Base-by-base conservation (phyloP, 768 basidiomycete genomes). In the Hypholoma fasciculare region DNA sequence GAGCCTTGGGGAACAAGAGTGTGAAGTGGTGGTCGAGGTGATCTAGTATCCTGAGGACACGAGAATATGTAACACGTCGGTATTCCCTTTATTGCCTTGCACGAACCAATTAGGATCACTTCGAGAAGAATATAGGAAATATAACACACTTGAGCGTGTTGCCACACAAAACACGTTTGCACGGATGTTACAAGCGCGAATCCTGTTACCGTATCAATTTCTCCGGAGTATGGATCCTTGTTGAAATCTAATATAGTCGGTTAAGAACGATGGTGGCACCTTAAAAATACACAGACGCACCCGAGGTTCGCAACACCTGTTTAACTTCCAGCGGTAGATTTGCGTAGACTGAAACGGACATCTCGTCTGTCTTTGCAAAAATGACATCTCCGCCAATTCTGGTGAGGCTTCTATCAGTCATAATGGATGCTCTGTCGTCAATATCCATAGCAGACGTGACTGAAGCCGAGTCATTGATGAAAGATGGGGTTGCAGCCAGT, bases 41-140 rank as follows among this genome's bases (percentile, higher is more conserved):
- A 71, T 19, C 72, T 70, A 19, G 74, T 61, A 56, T 79, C 75
- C 58, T 73, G 72, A 4, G 91, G 91, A 66, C 87, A 90, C 11
- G 86, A 77, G 63, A 93, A 90, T 46, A 93, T 92, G 63, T 92
- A 92, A 68, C 91, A 92, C 11, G 90, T 92, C 8, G 89, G 89
- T 37, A 82, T 84, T 26, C 88, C 86, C 68, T 83, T 86, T 57
- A 89, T 77, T 1, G 86, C 83, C 78, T 54, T 86, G 52, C 6
- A 49, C 27, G 27, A 3, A 46, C 39, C 36, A 52, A 39, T 53
- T 26, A 60, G 59, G 58, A 34, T 7, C 30, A 23, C 23, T 23
- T 13, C 38, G 46, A 20, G 11, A 43, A 53, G 11, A 52, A 27
- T 16, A 12, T 16, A 54, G 49, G 19, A 13, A 34, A 17, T 19